These are phyloP conservation scores for Haberlea rhodopensis DNA, from an alignment of 257 asterid genomes.

Conservation along the genomic window DNA sequence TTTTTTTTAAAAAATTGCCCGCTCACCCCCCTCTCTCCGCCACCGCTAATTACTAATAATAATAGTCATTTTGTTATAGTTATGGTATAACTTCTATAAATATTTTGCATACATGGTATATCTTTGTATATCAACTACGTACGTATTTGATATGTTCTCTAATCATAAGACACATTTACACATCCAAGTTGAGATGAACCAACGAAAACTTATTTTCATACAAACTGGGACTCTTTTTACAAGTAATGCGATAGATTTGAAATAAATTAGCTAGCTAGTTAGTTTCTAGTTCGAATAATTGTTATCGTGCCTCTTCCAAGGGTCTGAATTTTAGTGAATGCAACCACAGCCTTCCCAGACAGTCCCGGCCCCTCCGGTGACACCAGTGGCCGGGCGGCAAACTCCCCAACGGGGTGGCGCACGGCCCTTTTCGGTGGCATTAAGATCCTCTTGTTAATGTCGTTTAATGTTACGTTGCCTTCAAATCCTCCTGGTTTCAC, in stretches of 20 bases:
- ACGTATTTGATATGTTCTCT: background rate
- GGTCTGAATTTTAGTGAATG: constrained; percentile 77
- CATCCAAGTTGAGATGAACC: background rate
- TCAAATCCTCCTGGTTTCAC: constrained; percentile 87
- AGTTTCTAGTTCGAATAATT: constrained; percentile 70
- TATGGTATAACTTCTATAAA: no score
- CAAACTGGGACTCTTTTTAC: background rate
- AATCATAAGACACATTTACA: background rate
- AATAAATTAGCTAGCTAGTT: no score
- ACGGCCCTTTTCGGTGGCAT: constrained; percentile 87
- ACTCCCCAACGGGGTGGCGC: constrained; percentile 94
- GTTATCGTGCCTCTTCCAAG: constrained; percentile 95
- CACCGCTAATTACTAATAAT: background rate
- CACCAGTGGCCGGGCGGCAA: constrained; percentile 65
- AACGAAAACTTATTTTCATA: background rate
- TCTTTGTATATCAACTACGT: no score
- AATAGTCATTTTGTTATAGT: no score
- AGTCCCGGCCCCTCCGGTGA: constrained; percentile 79
- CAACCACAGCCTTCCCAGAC: constrained; percentile 88
- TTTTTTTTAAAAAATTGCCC: no score
- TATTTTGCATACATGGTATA: no score
- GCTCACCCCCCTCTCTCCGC: no score
- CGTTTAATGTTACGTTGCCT: constrained; percentile 72
- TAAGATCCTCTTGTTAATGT: constrained; percentile 75
- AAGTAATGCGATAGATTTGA: background rate